Evolutionary conservation across 2,329 filamentous ascomycete species (phyloP), one percentile per base, ranked within the genome.

Genomic region (Cyphellophora europaea): DNA sequence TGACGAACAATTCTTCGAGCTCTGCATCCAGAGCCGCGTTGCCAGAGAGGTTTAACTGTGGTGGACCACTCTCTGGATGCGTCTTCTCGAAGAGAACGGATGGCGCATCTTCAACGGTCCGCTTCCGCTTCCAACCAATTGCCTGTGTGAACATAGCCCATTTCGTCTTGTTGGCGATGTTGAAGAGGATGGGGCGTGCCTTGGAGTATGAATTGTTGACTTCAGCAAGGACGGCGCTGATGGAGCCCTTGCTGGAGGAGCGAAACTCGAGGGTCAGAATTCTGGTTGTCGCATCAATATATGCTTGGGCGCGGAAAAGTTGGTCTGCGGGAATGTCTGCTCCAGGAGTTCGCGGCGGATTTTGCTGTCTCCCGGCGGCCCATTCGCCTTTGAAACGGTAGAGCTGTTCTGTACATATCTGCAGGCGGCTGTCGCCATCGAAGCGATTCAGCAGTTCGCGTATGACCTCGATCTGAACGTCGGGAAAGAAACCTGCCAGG

Each of bases 211-310:
- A 63, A 39, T 59, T 64, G 37, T 68, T 69, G 18, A 56, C 57
- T 41, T 69, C 65, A 3, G 65, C 65, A 15, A 68, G 49, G 5
- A 69, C 64, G 12, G 57, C 65, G 17, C 66, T 61, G 10, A 69
- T 49, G 1, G 59, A 56, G 47, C 62, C 66, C 38, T 53, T 58
- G 41, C 57, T 65, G 27, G 67, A 40, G 2, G 48, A 49, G 35
- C 51, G 56, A 44, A 67, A 69, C 42, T 69, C 65, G 35, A 59
- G 58, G 19, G 44, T 42, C 30, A 67, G 46, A n/a, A 49, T 47
- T 18, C 43, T 32, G 38, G 55, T 61, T 27, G 63, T 62, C 5
- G 60, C 56, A 35, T 47, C 41, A 38, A 62, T 65, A 42, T 68
- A 69, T 15, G 56, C 52, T 14, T 55, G 52, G 16, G 55, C 58